These are phyloP conservation scores for Solanum hybrid DNA, from an alignment of 305 asterid species.

Conservation along the genomic window DNA sequence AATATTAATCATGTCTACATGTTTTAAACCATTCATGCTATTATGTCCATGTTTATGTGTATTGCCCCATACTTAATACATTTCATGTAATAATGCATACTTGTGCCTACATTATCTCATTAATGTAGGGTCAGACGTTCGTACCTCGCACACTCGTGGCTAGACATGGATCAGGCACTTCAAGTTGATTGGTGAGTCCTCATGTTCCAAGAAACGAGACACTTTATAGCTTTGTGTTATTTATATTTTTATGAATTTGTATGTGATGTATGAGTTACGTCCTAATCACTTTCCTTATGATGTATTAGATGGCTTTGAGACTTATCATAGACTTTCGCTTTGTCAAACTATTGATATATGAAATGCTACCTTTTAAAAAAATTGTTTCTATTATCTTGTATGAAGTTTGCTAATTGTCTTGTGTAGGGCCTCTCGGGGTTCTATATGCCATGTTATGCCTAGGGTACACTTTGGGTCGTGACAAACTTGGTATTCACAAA, in stretches of 20 bases:
- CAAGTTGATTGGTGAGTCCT: neutral
- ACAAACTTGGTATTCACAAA: neutral
- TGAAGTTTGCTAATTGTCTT: neutral
- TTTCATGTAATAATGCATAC: neutral
- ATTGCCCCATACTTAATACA: neutral
- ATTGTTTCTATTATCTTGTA: neutral
- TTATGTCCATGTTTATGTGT: neutral
- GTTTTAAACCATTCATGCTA: neutral
- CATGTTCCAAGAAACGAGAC: neutral
- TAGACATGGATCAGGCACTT: neutral
- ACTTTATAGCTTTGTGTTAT: neutral
- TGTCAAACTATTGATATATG: neutral
- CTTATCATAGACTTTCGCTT: neutral
- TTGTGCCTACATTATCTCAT: neutral
- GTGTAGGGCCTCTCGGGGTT: neutral
- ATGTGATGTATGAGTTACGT: neutral
- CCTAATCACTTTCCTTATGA: neutral
- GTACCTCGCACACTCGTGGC: neutral
- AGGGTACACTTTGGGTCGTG: neutral
- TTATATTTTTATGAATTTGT: too few relatives aligned
- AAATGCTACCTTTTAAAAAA: neutral
- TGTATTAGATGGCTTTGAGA: neutral
- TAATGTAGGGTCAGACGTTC: neutral
- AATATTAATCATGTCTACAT: neutral
- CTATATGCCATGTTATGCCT: neutral